Base-by-base conservation (phyloP, 2,329 filamentous ascomycete species). In the Diaporthe ilicicola region DNA sequence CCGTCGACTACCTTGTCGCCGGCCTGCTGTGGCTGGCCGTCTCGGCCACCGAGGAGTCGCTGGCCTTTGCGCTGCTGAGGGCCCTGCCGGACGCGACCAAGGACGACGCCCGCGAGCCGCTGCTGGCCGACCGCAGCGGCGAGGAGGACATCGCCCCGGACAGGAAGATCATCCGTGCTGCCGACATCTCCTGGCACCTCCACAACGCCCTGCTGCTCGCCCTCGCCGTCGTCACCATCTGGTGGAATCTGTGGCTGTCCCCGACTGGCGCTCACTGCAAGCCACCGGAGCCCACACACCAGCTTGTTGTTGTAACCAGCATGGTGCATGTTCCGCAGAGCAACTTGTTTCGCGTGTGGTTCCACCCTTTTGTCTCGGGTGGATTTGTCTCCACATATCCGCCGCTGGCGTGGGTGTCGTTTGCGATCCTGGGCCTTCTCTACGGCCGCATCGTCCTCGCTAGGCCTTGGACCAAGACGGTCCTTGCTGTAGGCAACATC, bases 201-300 rank as follows among this genome's bases (percentile, higher is more conserved):
- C 82, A 84, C 73, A 86, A 85, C 70, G 69, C 66, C 2, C 12
- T 81, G 12, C 76, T 86, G 6, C 65, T 81, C 3, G 73, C 73
- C 1, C 71, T 85, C 15, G 76, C 76, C 8, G 42, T 79, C 1
- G 73, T 84, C 7, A 79, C 83, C 2, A 84, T 85, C 24, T 83
- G 79, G 76, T 86, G 84, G 84, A 86, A 86, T 67, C 78, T 83
- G 27, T 85, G 83, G 84, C 75, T 85, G 1, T 84, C 84, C 2
- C 80, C 80, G 0, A 79, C 77, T 17, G 75, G 79, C 48, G 84
- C 82, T 27, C 77, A 80, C 72, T 85, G 84, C 70, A 53, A 68
- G 24, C 53, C 66, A 67, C 53, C 70, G 6, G 44, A 37, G 19
- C n/a, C 32, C 29, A 22, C 59, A 17, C 5, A 65, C 17, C n/a